Evolutionary conservation across 495 filamentous ascomycete genomes (phyloP).

Genomic region (Talaromyces stipitatus): DNA sequence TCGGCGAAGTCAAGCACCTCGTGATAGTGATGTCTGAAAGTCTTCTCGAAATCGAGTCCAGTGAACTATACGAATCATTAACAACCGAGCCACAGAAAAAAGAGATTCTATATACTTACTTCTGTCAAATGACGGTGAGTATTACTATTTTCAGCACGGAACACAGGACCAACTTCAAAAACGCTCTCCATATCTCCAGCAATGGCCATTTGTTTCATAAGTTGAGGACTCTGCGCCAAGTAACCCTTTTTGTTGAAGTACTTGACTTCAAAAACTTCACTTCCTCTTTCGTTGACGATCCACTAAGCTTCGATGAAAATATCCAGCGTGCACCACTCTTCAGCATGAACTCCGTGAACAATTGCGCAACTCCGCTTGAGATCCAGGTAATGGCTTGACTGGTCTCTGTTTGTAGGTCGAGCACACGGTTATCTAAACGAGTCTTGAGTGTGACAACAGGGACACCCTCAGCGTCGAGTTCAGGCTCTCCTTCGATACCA

Average conservation of each 20-base stretch:
- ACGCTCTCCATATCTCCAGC: constrained; percentile 86
- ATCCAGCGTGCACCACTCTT: constrained; percentile 76
- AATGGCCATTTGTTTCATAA: constrained; percentile 96
- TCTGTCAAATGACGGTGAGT: constrained; percentile 96
- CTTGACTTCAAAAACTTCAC: constrained; percentile 83
- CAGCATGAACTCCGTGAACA: constrained; percentile 75
- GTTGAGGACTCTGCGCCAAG: constrained; percentile 88
- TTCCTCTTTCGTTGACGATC: constrained; percentile 85
- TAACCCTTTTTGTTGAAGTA: constrained; percentile 86
- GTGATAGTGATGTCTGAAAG: constrained; percentile 79
- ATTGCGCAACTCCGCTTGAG: constrained; percentile 69
- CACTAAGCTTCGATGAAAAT: constrained; percentile 83
- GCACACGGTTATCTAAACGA: constrained; percentile 79
- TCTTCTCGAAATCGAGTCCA: constrained; percentile 96
- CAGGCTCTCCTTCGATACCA: constrained; percentile 32
- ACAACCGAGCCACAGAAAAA: neutral
- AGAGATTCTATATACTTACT: constrained; percentile 21
- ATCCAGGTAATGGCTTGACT: constrained; percentile 82
- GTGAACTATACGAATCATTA: constrained; percentile 51
- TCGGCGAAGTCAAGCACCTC: constrained; percentile 80
- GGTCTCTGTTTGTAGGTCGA: constrained; percentile 82
- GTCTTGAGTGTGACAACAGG: constrained; percentile 68
- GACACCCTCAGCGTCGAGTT: constrained; percentile 38
- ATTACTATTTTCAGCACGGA: constrained; percentile 94
- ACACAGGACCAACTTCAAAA: constrained; percentile 84